A percentile compares a stretch with the other conserved stretches of the same genome.
phyloP scores from a whole-genome alignment of 352 stramenopile species.

The Globisporangium paroecandrum region DNA sequence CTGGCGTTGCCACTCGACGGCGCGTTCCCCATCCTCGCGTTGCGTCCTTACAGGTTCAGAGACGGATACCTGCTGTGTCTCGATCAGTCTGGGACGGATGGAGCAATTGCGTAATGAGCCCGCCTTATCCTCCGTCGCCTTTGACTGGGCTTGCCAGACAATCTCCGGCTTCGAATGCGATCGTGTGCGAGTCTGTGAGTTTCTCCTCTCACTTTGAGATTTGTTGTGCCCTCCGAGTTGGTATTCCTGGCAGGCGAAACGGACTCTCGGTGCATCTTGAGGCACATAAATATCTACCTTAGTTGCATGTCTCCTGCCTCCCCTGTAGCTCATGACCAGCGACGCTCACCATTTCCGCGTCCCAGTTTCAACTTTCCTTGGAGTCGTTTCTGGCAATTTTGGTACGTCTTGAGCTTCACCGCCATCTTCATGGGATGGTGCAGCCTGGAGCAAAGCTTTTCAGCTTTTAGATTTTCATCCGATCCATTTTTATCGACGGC shows the following conservation, averaged over 20 bases:
- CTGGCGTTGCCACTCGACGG: constrained; percentile 29
- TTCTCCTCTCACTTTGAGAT: background rate
- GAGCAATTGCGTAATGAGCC: constrained; percentile 6
- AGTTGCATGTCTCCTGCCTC: too few species aligned
- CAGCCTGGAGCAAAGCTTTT: background rate
- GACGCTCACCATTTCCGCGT: background rate
- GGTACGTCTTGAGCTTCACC: background rate
- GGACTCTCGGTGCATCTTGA: background rate
- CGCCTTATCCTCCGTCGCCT: background rate
- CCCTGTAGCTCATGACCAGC: background rate
- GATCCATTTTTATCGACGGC: background rate
- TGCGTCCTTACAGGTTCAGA: background rate
- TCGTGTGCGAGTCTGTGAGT: background rate
- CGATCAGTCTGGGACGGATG: background rate
- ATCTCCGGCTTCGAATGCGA: background rate
- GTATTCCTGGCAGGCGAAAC: background rate
- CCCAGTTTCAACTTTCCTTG: background rate
- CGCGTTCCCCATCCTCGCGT: constrained; percentile 44
- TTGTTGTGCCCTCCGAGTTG: background rate
- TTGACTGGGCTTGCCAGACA: background rate
- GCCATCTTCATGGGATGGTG: background rate
- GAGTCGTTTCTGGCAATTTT: background rate
- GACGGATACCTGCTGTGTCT: background rate
- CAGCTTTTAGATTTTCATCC: background rate
- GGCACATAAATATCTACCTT: background rate